Evolutionary conservation across 139 green algal species (phyloP), one percentile per base, ranked within the genome.

Genomic region (Nannochloris sp.): DNA sequence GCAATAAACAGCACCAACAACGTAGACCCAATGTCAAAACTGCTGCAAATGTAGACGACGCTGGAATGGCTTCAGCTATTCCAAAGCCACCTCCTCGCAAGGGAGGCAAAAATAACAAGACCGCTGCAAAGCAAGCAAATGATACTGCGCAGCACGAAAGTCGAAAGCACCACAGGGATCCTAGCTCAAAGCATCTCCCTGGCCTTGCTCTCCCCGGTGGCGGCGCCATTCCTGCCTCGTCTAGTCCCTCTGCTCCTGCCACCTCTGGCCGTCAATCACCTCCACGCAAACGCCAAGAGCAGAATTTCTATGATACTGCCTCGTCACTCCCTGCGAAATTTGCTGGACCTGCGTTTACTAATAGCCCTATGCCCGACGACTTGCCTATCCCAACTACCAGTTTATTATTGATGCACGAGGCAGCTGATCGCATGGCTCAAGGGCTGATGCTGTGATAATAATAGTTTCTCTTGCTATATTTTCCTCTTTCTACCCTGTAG

Each of bases 321-420:
- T 34, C 30, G 9, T 34, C 48, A 9, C 9, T 59, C 48, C 12
- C 30, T 9, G 42, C 42, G 54, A 73, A 66, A 23, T 77, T 67
- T 62, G 70, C 70, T 1, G 70, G 70, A 13, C 70, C 70, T 3
- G 62, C 63, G 4, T 77, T 77, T 67, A 68, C 54, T 44, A 70
- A 70, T 56, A 77, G 70, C 53, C 70, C 70, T 39, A 68, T 56
- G 6, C 70, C 70, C 14, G 70, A 77, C 31, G 37, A n/a, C 25
- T 39, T 77, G 23, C 70, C 70, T n/a, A 54, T 72, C 10, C 70
- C 70, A 4, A 72, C 65, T 7, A 32, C 36, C 5, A 25, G 14
- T 8, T 19, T 65, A 4, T 54, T 62, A 13, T 27, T 66, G 59
- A 51, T 19, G 19, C 19, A 51, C 42, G 33, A 54, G 57, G 57